These are phyloP conservation scores for Pseudoperonospora humuli DNA, from an alignment of 352 stramenopile genomes.

Conservation along the genomic window DNA sequence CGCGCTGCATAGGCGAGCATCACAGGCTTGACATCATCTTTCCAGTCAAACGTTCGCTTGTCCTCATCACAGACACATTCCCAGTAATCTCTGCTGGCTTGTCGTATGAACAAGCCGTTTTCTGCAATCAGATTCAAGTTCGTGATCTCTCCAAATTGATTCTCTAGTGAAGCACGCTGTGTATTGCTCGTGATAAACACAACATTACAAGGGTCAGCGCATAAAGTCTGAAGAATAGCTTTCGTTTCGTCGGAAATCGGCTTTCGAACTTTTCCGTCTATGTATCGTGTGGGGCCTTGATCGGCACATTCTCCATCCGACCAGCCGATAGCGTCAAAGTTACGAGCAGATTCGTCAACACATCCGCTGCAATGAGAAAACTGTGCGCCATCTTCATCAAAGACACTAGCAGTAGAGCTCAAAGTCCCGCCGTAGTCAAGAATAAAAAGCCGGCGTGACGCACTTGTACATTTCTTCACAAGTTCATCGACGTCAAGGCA, in stretches of 20 bases:
- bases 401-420: slow-evolving; percentile 53
- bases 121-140: slow-evolving; percentile 58
- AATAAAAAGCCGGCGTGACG: slow-evolving; percentile 86
- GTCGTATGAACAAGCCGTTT: slow-evolving; percentile 62
- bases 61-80: slow-evolving; percentile 53
- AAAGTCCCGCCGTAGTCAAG: slow-evolving; percentile 98
- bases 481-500: slow-evolving; percentile 87
- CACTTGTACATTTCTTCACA: slow-evolving; percentile 64
- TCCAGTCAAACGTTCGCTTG: slow-evolving; percentile 86
- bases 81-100: slow-evolving; percentile 27
- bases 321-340: slow-evolving; percentile 5
- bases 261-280: slow-evolving; percentile 64
- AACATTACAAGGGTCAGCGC: slow-evolving; percentile 48
- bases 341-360: slow-evolving; percentile 4
- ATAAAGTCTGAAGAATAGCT: slow-evolving; percentile 48
- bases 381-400: slow-evolving; percentile 64
- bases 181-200: slow-evolving; percentile 67
- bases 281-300: slow-evolving; percentile 26
- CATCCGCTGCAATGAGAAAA: slow-evolving; percentile 7
- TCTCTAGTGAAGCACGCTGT: slow-evolving; percentile 42
- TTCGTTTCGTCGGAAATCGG: slow-evolving; percentile 48
- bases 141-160: slow-evolving; percentile 41
- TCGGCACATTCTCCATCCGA: slow-evolving; percentile 16
- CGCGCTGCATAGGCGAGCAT: slow-evolving; percentile 96
- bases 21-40: slow-evolving; percentile 88